Conservation (phyloP, 495 filamentous ascomycete genomes). For the Xylaria cubensis region DNA sequence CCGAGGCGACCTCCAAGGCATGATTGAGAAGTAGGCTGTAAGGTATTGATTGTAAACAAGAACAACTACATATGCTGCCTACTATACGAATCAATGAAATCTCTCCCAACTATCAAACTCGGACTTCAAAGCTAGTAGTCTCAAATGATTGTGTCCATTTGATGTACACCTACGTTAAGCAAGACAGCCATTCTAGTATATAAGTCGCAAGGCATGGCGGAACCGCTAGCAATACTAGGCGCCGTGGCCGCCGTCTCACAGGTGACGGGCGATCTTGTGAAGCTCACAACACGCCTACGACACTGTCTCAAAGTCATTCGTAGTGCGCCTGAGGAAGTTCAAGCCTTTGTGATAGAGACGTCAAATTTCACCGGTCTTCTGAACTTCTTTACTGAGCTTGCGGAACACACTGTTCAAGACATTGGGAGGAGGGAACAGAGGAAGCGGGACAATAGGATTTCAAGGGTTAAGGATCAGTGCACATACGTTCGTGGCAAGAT, state of each 20-base stretch:
- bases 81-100: not conserved
- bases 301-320: constrained; percentile 13
- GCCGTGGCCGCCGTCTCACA: constrained; percentile 13
- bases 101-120: too few relatives aligned
- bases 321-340: constrained; percentile 12
- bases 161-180: not conserved
- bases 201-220: constrained; percentile 8
- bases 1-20: constrained; percentile 11
- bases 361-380: constrained; percentile 11
- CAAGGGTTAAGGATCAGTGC: constrained; percentile 7
- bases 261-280: constrained; percentile 16
- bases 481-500: constrained; percentile 6
- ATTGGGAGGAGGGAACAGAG: not conserved
- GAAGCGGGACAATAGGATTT: not conserved
- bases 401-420: not conserved
- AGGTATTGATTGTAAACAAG: not conserved
- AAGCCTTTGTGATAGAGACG: constrained; percentile 14
- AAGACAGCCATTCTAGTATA: not conserved
- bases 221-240: not conserved
- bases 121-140: not conserved
- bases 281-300: constrained; percentile 14
- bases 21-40: constrained; percentile 7
- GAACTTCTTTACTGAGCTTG: constrained; percentile 12
- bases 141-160: not conserved
- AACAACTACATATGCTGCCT: not conserved